phyloP scores from a whole-genome alignment of 2,329 filamentous ascomycete genomes.

The Cercospora citrullina region DNA sequence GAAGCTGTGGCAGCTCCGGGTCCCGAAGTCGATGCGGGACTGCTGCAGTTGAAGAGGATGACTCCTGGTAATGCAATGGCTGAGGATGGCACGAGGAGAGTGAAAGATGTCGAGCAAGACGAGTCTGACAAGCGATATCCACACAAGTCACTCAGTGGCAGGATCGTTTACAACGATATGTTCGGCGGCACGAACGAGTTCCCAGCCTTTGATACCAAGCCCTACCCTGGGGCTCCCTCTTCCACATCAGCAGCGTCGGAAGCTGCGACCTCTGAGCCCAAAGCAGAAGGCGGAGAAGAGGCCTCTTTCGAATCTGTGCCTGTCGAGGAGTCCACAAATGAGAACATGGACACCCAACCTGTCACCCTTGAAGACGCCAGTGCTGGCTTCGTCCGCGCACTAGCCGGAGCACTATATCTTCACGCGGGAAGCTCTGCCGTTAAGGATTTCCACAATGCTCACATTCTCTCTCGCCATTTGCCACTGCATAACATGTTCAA shows the following conservation, averaged over 20 bases:
- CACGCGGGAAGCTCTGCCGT: constrained; percentile 77
- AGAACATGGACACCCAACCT: constrained; percentile 28
- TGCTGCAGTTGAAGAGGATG: constrained; percentile 72
- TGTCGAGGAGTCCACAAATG: neutral
- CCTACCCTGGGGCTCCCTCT: constrained; percentile 28
- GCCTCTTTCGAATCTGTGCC: neutral
- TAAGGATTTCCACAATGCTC: constrained; percentile 78
- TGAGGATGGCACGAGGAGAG: constrained; percentile 30
- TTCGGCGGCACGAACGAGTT: constrained; percentile 67
- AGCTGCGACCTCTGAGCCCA: neutral
- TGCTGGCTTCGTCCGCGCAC: constrained; percentile 75
- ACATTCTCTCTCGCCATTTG: constrained; percentile 62
- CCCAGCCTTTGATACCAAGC: constrained; percentile 26
- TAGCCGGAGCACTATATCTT: constrained; percentile 81
- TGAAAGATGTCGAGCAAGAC: constrained; percentile 37
- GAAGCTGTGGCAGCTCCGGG: constrained; percentile 85
- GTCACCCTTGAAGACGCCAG: constrained; percentile 61
- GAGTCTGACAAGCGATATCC: constrained; percentile 39
- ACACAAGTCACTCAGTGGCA: constrained; percentile 58
- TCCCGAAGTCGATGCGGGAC: constrained; percentile 84
- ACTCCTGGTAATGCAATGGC: constrained; percentile 45
- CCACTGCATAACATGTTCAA: constrained; percentile 71
- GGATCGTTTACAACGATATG: constrained; percentile 78
- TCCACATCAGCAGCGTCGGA: constrained; percentile 3
- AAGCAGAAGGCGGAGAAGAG: constrained; percentile 12